phyloP scores from a whole-genome alignment of 257 asterid species.

The Fraxinus cuspidata region DNA sequence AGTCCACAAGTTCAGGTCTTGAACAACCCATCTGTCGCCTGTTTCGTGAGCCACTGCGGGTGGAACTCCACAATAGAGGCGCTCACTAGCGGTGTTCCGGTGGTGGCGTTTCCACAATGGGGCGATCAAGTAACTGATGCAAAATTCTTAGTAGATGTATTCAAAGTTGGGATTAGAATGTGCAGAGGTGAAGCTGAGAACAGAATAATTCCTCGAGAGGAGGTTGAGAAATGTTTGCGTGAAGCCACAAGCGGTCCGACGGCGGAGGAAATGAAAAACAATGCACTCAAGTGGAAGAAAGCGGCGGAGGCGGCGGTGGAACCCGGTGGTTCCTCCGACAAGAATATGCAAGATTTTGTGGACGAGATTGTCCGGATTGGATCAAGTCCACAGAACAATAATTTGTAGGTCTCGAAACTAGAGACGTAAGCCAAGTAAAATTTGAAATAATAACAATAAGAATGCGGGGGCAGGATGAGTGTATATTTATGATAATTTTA shows the following conservation, averaged over 20 bases:
- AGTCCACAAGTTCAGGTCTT: slow-evolving; percentile 75
- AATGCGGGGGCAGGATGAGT: too few relatives aligned
- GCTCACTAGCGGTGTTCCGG: slow-evolving; percentile 67
- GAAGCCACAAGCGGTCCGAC: slow-evolving; percentile 43
- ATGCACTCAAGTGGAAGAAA: slow-evolving; percentile 66
- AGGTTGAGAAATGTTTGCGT: slow-evolving; percentile 53
- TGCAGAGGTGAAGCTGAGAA: slow-evolving; percentile 72
- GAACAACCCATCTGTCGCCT: slow-evolving; percentile 65
- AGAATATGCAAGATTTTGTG: slow-evolving; percentile 50
- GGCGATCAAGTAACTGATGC: slow-evolving; percentile 93
- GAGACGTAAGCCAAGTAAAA: too few relatives aligned
- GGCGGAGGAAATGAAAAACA: slow-evolving; percentile 57
- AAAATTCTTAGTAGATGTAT: slow-evolving; percentile 70
- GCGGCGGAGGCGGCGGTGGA: slow-evolving; percentile 69
- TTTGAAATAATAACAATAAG: too few relatives aligned
- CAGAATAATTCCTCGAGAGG: slow-evolving; percentile 47
- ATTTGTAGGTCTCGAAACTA: too few relatives aligned
- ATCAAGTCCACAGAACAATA: neutral
- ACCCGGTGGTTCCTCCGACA: slow-evolving; percentile 62
- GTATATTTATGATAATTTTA: too few relatives aligned
- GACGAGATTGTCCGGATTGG: slow-evolving; percentile 34
- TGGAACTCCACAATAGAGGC: slow-evolving; percentile 92
- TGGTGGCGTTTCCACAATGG: slow-evolving; percentile 77
- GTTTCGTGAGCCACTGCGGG: slow-evolving; percentile 85
- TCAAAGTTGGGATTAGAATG: slow-evolving; percentile 60